phyloP scores from a whole-genome alignment of 2,329 filamentous ascomycete species.

The Cordyceps farinosa region DNA sequence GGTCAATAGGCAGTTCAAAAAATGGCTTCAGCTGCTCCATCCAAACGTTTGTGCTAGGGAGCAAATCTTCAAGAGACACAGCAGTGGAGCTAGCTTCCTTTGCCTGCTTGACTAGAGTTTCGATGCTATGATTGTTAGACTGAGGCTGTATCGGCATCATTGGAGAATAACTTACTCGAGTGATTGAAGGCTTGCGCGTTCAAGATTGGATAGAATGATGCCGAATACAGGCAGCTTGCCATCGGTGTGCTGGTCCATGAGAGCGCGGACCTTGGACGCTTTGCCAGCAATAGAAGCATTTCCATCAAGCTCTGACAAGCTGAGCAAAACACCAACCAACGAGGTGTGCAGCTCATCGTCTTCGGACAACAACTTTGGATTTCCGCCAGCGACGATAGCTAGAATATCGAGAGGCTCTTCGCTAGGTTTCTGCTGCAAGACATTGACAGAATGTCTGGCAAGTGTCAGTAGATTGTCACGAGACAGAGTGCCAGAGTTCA shows the following conservation, averaged over 20 bases:
- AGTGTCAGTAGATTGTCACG: slow-evolving; percentile 33
- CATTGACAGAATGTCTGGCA: slow-evolving; percentile 32
- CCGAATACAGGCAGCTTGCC: slow-evolving; percentile 43
- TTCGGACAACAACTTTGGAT: slow-evolving; percentile 42
- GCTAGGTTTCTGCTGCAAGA: slow-evolving; percentile 32
- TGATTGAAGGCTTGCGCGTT: slow-evolving; percentile 45
- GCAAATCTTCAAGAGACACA: slow-evolving; percentile 42
- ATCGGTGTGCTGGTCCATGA: slow-evolving; percentile 43
- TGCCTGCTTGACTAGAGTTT: slow-evolving; percentile 51
- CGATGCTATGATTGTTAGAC: slow-evolving; percentile 36
- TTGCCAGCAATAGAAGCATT: slow-evolving; percentile 35
- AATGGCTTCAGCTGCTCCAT: slow-evolving; percentile 55
- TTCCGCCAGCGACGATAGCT: slow-evolving; percentile 33
- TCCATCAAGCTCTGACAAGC: slow-evolving; percentile 49
- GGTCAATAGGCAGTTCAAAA: slow-evolving; percentile 49
- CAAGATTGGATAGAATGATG: slow-evolving; percentile 55
- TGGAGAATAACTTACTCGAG: slow-evolving; percentile 41
- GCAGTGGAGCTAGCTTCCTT: slow-evolving; percentile 30
- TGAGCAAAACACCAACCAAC: slow-evolving; percentile 51
- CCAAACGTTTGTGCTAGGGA: slow-evolving; percentile 67
- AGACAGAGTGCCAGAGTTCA: slow-evolving; percentile 41
- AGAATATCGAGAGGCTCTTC: slow-evolving; percentile 48
- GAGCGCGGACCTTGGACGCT: slow-evolving; percentile 39
- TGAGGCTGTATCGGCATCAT: neutral
- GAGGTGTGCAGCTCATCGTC: slow-evolving; percentile 45